Evolutionary conservation across 75 land plant species (phyloP).

Genomic region (Cupressus sempervirens): DNA sequence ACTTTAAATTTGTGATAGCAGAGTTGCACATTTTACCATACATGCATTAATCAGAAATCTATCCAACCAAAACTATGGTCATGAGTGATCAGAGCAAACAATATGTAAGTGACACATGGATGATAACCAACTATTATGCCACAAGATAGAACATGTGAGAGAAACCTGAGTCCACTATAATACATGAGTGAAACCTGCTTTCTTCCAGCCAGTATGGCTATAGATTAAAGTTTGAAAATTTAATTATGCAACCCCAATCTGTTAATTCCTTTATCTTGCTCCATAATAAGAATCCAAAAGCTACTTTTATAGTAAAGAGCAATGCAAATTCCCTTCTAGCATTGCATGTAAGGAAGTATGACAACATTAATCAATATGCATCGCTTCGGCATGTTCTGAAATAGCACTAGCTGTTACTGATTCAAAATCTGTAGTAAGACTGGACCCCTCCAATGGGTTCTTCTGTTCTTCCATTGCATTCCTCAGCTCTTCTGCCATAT

Average conservation of each 20-base stretch:
- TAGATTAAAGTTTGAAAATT: not conserved
- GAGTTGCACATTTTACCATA: not conserved
- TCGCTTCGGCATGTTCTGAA: conserved; percentile 10
- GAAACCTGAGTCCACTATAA: not conserved
- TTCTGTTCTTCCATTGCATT: conserved; percentile 42
- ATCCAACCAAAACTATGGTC: not conserved
- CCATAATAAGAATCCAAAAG: not conserved
- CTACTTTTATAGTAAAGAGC: not conserved
- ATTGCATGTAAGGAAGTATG: not conserved
- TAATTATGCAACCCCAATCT: not conserved
- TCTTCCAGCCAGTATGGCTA: not conserved
- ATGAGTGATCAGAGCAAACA: too few relatives aligned
- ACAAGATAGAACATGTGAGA: not conserved
- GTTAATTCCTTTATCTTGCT: not conserved
- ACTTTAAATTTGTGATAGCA: not conserved
- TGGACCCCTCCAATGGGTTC: conserved; percentile 35
- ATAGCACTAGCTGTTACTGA: not conserved
- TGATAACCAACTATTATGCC: not conserved
- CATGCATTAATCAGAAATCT: not conserved
- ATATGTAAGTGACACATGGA: not conserved
- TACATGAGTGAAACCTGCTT: not conserved
- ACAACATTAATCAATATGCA: conserved; percentile 6
- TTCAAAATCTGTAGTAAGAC: not conserved
- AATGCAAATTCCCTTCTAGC: not conserved
- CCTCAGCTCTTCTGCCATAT: conserved; percentile 51